Evolutionary conservation across 768 basidiomycete genomes (phyloP).

Genomic region (Naganishia antarctica): DNA sequence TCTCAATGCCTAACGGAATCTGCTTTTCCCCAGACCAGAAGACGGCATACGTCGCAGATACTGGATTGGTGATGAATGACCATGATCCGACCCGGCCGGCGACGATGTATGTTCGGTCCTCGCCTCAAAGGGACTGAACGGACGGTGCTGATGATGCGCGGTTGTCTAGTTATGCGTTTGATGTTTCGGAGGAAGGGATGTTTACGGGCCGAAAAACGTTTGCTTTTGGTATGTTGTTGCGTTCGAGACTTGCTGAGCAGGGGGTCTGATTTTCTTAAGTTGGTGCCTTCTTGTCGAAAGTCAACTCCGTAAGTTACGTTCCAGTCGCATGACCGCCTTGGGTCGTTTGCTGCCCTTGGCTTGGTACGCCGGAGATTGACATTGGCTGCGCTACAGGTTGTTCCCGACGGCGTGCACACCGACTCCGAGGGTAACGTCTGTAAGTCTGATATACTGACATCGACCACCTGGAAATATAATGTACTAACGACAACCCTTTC

Average conservation of each 20-base stretch:
- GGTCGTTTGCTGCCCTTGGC: background rate
- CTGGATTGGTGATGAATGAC: conserved; percentile 38
- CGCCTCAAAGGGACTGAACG: background rate
- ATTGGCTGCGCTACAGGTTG: conserved; percentile 2
- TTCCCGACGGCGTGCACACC: conserved; percentile 36
- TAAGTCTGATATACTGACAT: conserved; percentile 5
- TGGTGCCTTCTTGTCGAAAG: background rate
- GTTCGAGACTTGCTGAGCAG: too few relatives aligned
- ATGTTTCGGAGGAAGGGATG: conserved; percentile 39
- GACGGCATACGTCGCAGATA: conserved; percentile 59
- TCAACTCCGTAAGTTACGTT: conserved; percentile 7
- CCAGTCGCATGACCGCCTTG: too few relatives aligned
- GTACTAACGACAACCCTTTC: too few relatives aligned
- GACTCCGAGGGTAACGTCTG: conserved; percentile 44
- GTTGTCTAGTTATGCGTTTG: conserved; percentile 40
- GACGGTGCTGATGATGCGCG: background rate
- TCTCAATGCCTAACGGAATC: conserved; percentile 68
- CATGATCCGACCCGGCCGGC: conserved; percentile 55
- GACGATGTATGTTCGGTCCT: conserved; percentile 57
- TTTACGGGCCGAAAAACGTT: conserved; percentile 37
- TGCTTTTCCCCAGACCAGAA: conserved; percentile 65
- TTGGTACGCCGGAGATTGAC: background rate
- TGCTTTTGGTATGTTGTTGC: conserved; percentile 39
- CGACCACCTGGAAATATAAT: too few relatives aligned
- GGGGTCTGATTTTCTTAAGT: too few relatives aligned